A percentile compares a stretch with the other conserved stretches of the same genome.
Conservation (phyloP, 2,329 filamentous ascomycete species). For the Westerdykella ornata region DNA sequence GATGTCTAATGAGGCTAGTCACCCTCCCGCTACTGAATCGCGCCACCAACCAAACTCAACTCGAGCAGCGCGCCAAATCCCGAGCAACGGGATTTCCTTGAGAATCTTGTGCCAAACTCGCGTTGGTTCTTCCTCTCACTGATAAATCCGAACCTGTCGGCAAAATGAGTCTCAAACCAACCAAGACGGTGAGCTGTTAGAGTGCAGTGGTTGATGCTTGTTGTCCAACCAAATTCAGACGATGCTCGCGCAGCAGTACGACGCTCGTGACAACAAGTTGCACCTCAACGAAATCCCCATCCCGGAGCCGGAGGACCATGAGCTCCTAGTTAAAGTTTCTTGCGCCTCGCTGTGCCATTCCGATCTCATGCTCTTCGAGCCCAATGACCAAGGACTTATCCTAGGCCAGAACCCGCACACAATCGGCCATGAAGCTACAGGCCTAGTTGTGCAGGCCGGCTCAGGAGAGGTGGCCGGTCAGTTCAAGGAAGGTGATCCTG, state of each 20-base stretch:
- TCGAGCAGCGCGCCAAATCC: no score
- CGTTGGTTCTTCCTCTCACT: no score
- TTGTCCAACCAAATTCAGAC: slow-evolving; percentile 5
- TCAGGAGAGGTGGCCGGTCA: slow-evolving; percentile 18
- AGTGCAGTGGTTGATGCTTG: no score
- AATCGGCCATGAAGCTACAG: slow-evolving; percentile 31
- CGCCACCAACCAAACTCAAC: no score
- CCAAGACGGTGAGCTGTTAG: neutral
- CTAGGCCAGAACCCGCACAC: slow-evolving; percentile 28
- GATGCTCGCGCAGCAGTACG: slow-evolving; percentile 29
- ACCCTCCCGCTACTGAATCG: no score
- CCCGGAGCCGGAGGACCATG: slow-evolving; percentile 38
- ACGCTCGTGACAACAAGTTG: slow-evolving; percentile 31
- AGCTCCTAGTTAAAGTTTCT: slow-evolving; percentile 37
- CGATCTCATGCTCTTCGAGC: slow-evolving; percentile 35
- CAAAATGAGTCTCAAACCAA: neutral
- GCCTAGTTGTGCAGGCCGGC: slow-evolving; percentile 21
- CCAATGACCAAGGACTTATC: slow-evolving; percentile 30
- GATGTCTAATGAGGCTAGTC: no score
- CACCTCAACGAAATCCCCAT: slow-evolving; percentile 43
- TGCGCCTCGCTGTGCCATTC: slow-evolving; percentile 39
- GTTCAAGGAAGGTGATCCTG: slow-evolving; percentile 28
- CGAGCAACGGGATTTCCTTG: no score
- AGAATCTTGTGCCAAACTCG: no score
- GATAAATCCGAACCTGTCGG: neutral